A percentile compares a stretch with the other conserved stretches of the same genome.
Conservation (phyloP, 2,329 filamentous ascomycete species). For the Clarireedia homoeocarpa region DNA sequence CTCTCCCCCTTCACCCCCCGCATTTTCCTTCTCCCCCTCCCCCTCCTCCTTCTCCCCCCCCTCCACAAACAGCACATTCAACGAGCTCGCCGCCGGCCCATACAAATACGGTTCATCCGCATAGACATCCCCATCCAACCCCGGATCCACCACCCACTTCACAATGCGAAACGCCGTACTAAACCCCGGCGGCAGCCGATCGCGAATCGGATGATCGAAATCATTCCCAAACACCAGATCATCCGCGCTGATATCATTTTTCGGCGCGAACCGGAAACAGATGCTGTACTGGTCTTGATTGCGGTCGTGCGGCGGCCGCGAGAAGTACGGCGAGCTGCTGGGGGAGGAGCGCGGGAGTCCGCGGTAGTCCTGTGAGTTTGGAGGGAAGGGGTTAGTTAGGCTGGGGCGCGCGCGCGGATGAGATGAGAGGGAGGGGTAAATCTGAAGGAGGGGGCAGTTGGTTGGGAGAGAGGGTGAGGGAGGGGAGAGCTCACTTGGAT, state of each 20-base stretch:
- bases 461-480: slow-evolving; percentile 21
- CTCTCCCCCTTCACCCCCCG: slow-evolving; percentile 30
- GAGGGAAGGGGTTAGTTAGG: slow-evolving; percentile 3
- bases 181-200: slow-evolving; percentile 80
- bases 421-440: too few species aligned
- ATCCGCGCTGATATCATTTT: slow-evolving; percentile 30
- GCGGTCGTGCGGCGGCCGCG: slow-evolving; percentile 54
- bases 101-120: slow-evolving; percentile 82
- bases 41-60: slow-evolving; percentile 30
- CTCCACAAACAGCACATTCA: slow-evolving; percentile 66
- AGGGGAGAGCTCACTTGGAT: slow-evolving; percentile 51
- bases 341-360: slow-evolving; percentile 70
- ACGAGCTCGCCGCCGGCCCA: slow-evolving; percentile 70
- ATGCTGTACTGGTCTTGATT: slow-evolving; percentile 79
- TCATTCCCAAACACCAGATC: slow-evolving; percentile 92
- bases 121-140: slow-evolving; percentile 82
- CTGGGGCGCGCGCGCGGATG: background rate
- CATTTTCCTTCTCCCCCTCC: background rate
- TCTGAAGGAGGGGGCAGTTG: background rate
- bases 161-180: slow-evolving; percentile 77
- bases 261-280: slow-evolving; percentile 69
- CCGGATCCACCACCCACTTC: slow-evolving; percentile 85
- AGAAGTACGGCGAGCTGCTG: slow-evolving; percentile 69
- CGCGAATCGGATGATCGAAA: slow-evolving; percentile 84
- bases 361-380: slow-evolving; percentile 37